Evolutionary conservation across 2,329 filamentous ascomycete species (phyloP), one percentile per base, ranked within the genome.

Genomic region (Emergomyces africanus): DNA sequence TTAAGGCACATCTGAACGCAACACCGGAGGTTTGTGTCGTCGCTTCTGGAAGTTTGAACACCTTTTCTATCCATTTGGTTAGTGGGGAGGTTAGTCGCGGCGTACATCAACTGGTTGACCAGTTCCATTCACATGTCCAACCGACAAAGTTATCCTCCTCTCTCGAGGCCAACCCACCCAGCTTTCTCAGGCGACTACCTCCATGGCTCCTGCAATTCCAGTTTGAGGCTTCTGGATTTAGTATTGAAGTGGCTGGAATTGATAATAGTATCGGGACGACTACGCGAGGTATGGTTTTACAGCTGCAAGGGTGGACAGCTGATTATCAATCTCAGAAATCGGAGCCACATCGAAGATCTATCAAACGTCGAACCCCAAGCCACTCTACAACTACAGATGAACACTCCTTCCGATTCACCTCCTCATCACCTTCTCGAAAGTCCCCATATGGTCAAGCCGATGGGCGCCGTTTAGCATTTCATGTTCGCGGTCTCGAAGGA

Each of bases 41-140:
- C 58, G 83, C 86, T 12, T 87, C 83, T 55, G 90, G 88, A 23
- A 89, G 84, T 62, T 76, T 96, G 2, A 88, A 95, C 68, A 95
- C 90, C 0, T 91, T 95, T 64, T 89, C 89, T 1, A 80, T 96
- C 54, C 94, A 90, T 68, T 86, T 99, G 79, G 86, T 96, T 9
- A 85, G 92, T 25, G 86, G 89, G 5, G 94, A 99, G 69, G 96
- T 99, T 60, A 94, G 87, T 58, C 88, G 95, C 67, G 95, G 94
- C 25, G 80, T 99, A 37, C 88, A 89, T 28, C 90, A 97, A 70
- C 96, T 99, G 62, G 84, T 96, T 15, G 83, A 85, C 48, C 90
- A 97, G 68, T 79, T 96, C 57, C 83, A 86, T 50, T 83, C 83
- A 35, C 84, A 88, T 61, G 81, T 87, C 10, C 81, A 87, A 63